phyloP scores from a whole-genome alignment of 805 yeast genomes.

The Myxozyma kluyveri region DNA sequence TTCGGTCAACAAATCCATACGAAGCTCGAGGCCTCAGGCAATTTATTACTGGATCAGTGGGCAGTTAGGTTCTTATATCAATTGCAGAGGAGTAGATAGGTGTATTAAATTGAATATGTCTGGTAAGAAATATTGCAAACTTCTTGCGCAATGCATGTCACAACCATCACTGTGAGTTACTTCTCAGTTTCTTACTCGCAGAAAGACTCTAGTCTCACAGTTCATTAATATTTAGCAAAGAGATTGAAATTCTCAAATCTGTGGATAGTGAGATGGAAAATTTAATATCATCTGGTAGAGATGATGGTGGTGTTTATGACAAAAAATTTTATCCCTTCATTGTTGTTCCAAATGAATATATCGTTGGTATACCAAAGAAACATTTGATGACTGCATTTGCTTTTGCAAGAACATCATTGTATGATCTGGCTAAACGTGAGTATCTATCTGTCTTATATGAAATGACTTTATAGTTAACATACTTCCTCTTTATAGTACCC shows the following conservation, averaged over 20 bases:
- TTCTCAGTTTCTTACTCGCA: not conserved
- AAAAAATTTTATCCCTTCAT: constrained; percentile 14
- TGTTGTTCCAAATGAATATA: constrained; percentile 19
- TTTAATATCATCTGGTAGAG: not conserved
- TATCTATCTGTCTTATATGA: too few species aligned
- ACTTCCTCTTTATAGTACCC: constrained; percentile 10
- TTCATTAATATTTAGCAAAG: constrained; percentile 8
- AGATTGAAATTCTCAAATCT: constrained; percentile 19
- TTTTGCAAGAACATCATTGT: constrained; percentile 12
- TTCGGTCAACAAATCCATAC: too few species aligned
- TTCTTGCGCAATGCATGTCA: constrained; percentile 6
- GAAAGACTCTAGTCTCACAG: not conserved
- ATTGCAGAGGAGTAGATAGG: too few species aligned
- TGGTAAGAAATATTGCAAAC: constrained; percentile 2
- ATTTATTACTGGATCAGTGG: too few species aligned
- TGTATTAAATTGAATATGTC: constrained; percentile 2
- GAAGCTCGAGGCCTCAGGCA: too few species aligned
- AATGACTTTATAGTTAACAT: too few species aligned
- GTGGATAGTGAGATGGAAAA: constrained; percentile 9
- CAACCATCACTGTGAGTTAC: constrained; percentile 8
- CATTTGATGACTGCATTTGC: constrained; percentile 16
- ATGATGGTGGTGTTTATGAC: constrained; percentile 12
- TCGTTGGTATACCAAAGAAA: constrained; percentile 23
- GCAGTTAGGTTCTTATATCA: too few species aligned
- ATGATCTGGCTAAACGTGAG: constrained; percentile 12